Evolutionary conservation across 2,329 filamentous ascomycete species (phyloP).

Genomic region (Colletotrichum tamarilloi): DNA sequence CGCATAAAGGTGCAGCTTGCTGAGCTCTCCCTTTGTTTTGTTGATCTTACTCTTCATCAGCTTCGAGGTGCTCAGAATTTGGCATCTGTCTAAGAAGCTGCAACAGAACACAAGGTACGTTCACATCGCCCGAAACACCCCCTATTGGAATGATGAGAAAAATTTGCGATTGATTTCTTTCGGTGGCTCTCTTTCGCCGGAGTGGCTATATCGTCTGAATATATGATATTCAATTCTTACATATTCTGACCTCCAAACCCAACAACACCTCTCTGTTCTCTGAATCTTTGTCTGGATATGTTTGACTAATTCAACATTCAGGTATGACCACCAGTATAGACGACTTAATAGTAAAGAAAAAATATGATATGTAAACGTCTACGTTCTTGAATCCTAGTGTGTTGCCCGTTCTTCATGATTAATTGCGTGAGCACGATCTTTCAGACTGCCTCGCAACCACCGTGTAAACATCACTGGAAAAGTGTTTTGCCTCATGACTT

Average conservation of each 20-base stretch:
- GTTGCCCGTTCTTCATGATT: no score
- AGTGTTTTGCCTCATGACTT: not conserved
- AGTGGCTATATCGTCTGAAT: constrained; percentile 80
- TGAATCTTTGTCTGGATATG: not conserved
- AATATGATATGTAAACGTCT: no score
- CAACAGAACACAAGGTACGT: constrained; percentile 38
- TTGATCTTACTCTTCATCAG: not conserved
- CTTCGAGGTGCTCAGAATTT: constrained; percentile 2
- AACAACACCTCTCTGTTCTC: not conserved
- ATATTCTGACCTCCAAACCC: constrained; percentile 83
- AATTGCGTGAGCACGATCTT: no score
- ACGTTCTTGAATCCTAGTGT: not conserved
- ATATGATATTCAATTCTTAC: constrained; percentile 97
- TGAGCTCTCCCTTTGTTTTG: not conserved
- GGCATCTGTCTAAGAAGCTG: not conserved
- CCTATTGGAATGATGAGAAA: constrained; percentile 79
- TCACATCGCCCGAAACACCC: constrained; percentile 13
- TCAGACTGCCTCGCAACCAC: no score
- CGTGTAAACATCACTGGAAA: no score
- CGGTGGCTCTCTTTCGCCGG: constrained; percentile 90
- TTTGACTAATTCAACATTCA: constrained; percentile 15
- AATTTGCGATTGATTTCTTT: constrained; percentile 98
- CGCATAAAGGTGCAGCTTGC: constrained; percentile 3
- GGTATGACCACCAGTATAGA: not conserved
- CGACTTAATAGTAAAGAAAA: no score